phyloP scores from a whole-genome alignment of 345 rosid species.

The Salix purpurea region DNA sequence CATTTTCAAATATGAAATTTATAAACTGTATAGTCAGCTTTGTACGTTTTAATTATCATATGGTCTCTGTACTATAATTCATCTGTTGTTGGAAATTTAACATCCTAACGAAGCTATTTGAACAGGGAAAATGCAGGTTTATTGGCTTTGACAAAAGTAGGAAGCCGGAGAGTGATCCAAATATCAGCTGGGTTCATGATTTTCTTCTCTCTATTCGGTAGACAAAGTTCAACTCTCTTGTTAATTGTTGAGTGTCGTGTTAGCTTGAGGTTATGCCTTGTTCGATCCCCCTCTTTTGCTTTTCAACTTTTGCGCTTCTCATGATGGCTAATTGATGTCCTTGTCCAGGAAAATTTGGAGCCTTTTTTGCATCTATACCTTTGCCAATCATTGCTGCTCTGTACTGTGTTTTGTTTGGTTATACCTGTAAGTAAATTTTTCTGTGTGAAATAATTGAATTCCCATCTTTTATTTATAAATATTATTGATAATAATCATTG shows the following conservation, averaged over 20 bases:
- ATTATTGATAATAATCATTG: not conserved
- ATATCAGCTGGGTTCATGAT: conserved; percentile 22
- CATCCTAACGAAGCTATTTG: not conserved
- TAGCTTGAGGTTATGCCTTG: not conserved
- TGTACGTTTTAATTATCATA: no score
- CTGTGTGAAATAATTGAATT: no score
- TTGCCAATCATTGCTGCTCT: conserved; percentile 68
- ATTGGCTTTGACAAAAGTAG: conserved; percentile 17
- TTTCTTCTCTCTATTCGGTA: conserved; percentile 24
- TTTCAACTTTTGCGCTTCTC: not conserved
- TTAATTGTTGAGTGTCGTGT: not conserved
- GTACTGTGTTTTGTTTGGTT: conserved; percentile 74
- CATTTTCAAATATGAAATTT: no score
- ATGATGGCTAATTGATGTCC: not conserved
- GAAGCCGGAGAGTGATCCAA: conserved; percentile 25
- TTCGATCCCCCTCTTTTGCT: no score
- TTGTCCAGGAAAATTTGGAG: conserved; percentile 76
- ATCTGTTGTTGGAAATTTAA: not conserved
- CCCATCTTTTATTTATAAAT: not conserved
- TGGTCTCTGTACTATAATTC: no score
- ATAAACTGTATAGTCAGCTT: no score
- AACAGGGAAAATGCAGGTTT: conserved; percentile 23
- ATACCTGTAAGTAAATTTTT: conserved; percentile 54
- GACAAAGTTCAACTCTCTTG: no score
- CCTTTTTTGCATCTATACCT: conserved; percentile 85